Evolutionary conservation across 441 rosid genomes (phyloP), one percentile per base, ranked within the genome.

Genomic region (Bruguiera hainesii): DNA sequence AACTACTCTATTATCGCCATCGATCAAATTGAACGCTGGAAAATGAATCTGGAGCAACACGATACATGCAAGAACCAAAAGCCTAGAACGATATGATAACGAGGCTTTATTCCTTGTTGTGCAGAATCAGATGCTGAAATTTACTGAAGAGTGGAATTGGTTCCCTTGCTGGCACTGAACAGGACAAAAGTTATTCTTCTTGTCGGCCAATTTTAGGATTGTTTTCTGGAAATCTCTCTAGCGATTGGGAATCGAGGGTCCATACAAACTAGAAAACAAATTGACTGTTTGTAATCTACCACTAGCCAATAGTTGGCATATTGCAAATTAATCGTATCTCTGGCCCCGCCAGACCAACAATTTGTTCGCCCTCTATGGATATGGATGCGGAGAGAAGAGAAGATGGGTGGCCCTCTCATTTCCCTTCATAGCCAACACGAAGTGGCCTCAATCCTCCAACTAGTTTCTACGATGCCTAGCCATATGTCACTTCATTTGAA

Each of bases 191-290:
- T 58, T 65, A 68, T 73, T 76, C 78, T 53, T 37, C 2, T 64
- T 71, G 80, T 75, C 73, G 76, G 82, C 33, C n/a, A 63, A 73
- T 50, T 53, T 18, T 61, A 30, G 39, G 61, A 29, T 60, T 26
- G 9, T 7, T 30, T 25, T 49, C 35, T 13, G 33, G 62, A 21
- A 60, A n/a, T 0, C 19, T 26, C 11, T 30, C 64, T 30, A 30
- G 60, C 7, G 65, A 71, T 6, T 29, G 57, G 18, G 60, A 56
- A 49, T 18, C 1, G 57, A 0, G 21, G 72, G 63, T 23, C 74
- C 56, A 65, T 63, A 2, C 7, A 63, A 21, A 33, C 71, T 60
- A 61, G 30, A 57, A 35, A 64, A 65, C 68, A 66, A 71, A 56
- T 61, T 63, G 50, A 64, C 48, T 20, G 23, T 68, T 69, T 72